Evolutionary conservation across 768 basidiomycete species (phyloP), one percentile per base, ranked within the genome.

Genomic region (Mycena vitilis): DNA sequence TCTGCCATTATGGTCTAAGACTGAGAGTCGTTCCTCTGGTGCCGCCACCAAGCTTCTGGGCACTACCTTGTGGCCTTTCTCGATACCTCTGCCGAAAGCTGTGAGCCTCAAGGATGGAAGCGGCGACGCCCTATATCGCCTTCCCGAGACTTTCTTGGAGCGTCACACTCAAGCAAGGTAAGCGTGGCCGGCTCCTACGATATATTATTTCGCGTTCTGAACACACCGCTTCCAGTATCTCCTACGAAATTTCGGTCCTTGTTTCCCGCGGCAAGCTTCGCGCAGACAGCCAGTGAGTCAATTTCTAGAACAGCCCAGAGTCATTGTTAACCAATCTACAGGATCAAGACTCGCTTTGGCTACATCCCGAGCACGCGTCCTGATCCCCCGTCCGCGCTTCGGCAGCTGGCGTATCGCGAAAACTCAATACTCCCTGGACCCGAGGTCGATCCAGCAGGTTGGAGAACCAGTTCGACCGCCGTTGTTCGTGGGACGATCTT

Each of bases 61-160:
- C 9, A 78, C 78, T 55, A 86, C 82, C 62, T 75, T 80, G 68
- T 87, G 85, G 85, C 82, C 84, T 0, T 74, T 87, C 65, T 85
- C 85, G 5, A 84, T 87, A 45, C 71, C 82, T 10, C 75, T 87
- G 51, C 83, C 85, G 1, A 78, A 80, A 52, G 80, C 81, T 25
- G 82, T 84, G n/a, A 80, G 78, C 57, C 70, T 83, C 53, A 79
- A 82, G 13, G 78, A 80, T 22, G 77, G 76, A 16, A 73, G 80
- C 10, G 82, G 83, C 30, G 82, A 81, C 13, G 72, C 76, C 65
- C 78, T 81, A 40, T 86, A 77, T 74, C 78, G 80, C 51, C 79
- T 87, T 34, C 86, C 86, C 6, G 86, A 87, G 73, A 86, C 86
- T 0, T 87, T 87, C 71, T 74, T 86, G 63, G 86, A 87, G 73